Evolutionary conservation across 169 alveolate species (phyloP), one percentile per base, ranked within the genome.

Genomic region (Plasmodium sp.): DNA sequence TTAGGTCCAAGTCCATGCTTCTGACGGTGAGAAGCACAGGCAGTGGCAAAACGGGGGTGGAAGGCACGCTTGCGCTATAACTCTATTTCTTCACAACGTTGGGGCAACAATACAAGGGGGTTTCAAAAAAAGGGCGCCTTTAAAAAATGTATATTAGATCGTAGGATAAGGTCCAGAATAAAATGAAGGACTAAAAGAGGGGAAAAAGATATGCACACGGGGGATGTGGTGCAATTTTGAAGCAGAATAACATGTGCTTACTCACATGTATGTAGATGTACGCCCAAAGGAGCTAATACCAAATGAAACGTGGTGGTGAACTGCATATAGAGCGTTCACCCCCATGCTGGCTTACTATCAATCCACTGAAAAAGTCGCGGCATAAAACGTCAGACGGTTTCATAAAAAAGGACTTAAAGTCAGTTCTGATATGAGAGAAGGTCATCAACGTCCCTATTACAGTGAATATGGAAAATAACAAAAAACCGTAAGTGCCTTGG

Each of bases 141-240:
- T 77, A 86, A 86, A 86, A 86, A 75, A 86, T 86, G 75, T 86
- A 86, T 75, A 86, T 75, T 86, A 86, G 62, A 67, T 86, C 93
- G 71, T 86, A 86, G 7, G 93, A 75, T 48, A 86, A 77, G 84
- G 93, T 86, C 93, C 93, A 86, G 54, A 86, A 86, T 58, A 86
- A 54, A 56, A 86, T 86, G 45, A 86, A 86, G 34, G 93, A 75
- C 93, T 86, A 51, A 86, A 86, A 56, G 45, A 12, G 85, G 83
- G 34, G 36, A 74, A 39, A 16, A 6, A 67, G 33, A 58, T n/a
- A 45, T 82, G 18, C 36, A 73, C 41, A 84, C 58, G 7, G 34
- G 27, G 56, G 31, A n/a, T 9, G 7, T 84, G 39, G 33, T 14
- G 12, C 31, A 83, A 39, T 31, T 5, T 62, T 27, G 41, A 82